Evolutionary conservation across 352 stramenopile species (phyloP), one percentile per base, ranked within the genome.

Genomic region (Phytophthora pluvialis): DNA sequence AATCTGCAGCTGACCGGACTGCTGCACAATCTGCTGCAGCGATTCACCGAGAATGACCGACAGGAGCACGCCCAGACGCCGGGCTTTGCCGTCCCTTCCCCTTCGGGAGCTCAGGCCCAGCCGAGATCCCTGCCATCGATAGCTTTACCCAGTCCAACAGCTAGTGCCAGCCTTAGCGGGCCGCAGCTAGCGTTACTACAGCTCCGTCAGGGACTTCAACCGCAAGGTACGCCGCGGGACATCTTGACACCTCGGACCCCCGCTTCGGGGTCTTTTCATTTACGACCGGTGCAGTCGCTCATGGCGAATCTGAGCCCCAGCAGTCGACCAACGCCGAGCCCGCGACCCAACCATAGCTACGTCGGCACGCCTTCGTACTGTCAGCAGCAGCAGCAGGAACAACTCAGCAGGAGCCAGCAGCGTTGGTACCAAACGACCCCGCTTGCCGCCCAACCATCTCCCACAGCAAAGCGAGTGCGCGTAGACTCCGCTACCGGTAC

Each of bases 1-100:
- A 92, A 89, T 63, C 79, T 83, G 58, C 75, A 87, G 52, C 72
- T 93, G 33, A 67, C 70, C 16, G 68, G 63, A 9, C 65, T 93
- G 43, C 72, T 91, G 66, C 80, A 93, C 28, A 72, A 77, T 21
- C 59, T 90, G 31, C 56, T 86, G 40, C 64, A 68, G 26, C 62
- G 75, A 15, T 63, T 58, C n/a, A 62, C 46, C 16, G 73, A 70
- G 33, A 46, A 67, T 15, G 57, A 67, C 15, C 46, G 60, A 51
- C 55, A 60, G 15, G 58, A 73, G 11, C 49, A 21, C 3, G 25
- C n/a, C 6, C 51, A 62, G 50, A 38, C 43, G 9, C 8, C 52
- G 2, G 28, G 53, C 13, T 61, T 63, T 59, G 28, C 26, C 18
- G 46, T 44, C 31, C 64, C 61, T 31, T n/a, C n/a, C n/a, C 48